Conservation (phyloP, 2,329 filamentous ascomycete genomes). For the Parastagonospora avenae region DNA sequence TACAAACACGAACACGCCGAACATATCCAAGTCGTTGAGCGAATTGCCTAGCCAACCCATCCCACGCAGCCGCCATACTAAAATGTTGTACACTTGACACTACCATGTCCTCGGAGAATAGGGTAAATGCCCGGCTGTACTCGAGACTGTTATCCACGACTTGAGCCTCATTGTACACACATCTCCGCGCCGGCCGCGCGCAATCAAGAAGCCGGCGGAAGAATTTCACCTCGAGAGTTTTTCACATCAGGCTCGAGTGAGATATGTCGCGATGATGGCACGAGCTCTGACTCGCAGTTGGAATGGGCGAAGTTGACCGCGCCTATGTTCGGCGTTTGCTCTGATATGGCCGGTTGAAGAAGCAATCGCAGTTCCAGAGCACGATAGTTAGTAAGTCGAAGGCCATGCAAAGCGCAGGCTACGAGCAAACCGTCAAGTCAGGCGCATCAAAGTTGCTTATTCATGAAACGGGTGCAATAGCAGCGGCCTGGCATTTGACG, state of each 20-base stretch:
- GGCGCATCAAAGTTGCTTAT: constrained; percentile 6
- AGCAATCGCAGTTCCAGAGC: neutral
- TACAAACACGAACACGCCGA: neutral
- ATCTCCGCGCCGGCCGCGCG: constrained; percentile 32
- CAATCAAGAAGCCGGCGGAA: constrained; percentile 27
- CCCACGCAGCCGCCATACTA: constrained; percentile 7
- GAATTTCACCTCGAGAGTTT: constrained; percentile 15
- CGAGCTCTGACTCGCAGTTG: neutral
- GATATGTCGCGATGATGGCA: neutral
- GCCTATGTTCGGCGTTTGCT: neutral
- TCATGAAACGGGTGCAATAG: constrained; percentile 1
- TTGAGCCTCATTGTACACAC: constrained; percentile 20
- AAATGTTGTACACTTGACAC: neutral
- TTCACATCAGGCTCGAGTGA: neutral
- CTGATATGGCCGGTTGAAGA: neutral
- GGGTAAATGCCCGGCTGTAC: constrained; percentile 25
- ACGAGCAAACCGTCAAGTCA: neutral
- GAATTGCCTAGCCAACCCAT: constrained; percentile 10
- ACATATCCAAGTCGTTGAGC: constrained; percentile 1
- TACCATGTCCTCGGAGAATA: constrained; percentile 19
- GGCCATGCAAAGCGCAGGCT: neutral
- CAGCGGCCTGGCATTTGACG: constrained; percentile 15
- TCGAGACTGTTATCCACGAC: neutral
- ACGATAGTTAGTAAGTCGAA: constrained; percentile 1
- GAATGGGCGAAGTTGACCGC: constrained; percentile 3